Conservation (phyloP, 306 rosid species). For the Fragaria ananassa region DNA sequence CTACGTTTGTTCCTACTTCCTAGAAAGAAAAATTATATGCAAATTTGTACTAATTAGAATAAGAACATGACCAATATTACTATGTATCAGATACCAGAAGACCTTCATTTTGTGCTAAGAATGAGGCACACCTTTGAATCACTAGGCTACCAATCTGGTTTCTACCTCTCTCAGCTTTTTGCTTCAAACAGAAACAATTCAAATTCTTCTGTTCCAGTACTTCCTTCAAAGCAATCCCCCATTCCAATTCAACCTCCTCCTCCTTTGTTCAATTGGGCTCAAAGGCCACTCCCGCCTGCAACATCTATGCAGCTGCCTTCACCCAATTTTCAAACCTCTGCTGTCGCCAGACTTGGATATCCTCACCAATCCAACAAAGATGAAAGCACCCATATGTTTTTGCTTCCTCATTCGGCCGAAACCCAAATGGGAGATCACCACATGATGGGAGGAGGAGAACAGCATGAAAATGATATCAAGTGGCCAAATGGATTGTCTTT, state of each 20-base stretch:
- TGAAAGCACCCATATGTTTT: slow-evolving; percentile 65
- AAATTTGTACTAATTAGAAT: neutral
- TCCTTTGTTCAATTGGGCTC: slow-evolving; percentile 82
- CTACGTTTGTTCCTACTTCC: neutral
- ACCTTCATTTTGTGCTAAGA: slow-evolving; percentile 94
- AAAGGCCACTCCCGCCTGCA: slow-evolving; percentile 61
- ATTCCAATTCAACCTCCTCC: slow-evolving; percentile 75
- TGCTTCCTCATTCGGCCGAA: slow-evolving; percentile 70
- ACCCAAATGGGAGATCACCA: slow-evolving; percentile 55
- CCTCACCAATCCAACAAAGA: slow-evolving; percentile 59
- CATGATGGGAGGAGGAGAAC: slow-evolving; percentile 53
- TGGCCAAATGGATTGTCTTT: slow-evolving; percentile 93
- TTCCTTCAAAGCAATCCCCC: slow-evolving; percentile 67
- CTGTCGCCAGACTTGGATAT: slow-evolving; percentile 45
- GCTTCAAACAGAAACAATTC: slow-evolving; percentile 76
- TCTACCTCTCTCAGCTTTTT: slow-evolving; percentile 88
- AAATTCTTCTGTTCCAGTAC: slow-evolving; percentile 39
- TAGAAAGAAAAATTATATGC: neutral
- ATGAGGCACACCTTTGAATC: slow-evolving; percentile 99
- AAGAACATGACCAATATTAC: neutral
- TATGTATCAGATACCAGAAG: slow-evolving; percentile 73
- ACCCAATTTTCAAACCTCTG: slow-evolving; percentile 59
- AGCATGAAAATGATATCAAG: slow-evolving; percentile 75
- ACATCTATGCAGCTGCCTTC: slow-evolving; percentile 61
- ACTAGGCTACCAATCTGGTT: slow-evolving; percentile 92